Evolutionary conservation across 352 stramenopile genomes (phyloP).

Genomic region (Pythium oligandrum): DNA sequence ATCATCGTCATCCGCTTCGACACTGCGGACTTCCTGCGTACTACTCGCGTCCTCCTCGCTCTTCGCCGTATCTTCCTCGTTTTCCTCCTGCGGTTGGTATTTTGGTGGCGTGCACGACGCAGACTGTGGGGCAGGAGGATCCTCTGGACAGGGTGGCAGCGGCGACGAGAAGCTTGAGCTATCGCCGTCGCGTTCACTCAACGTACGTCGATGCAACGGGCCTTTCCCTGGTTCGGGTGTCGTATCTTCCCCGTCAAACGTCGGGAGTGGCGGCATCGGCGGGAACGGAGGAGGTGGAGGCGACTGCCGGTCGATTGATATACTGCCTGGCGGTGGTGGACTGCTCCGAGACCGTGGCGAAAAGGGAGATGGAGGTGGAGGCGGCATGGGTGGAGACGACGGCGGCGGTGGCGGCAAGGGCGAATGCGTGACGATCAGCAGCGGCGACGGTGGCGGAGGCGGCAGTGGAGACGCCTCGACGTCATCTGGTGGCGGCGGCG

Average conservation of each 20-base stretch:
- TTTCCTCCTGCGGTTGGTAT: slow-evolving; percentile 59
- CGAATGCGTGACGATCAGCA: neutral
- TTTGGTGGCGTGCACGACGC: slow-evolving; percentile 60
- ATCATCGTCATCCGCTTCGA: slow-evolving; percentile 10
- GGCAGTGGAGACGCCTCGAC: neutral
- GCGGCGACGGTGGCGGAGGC: slow-evolving; percentile 1
- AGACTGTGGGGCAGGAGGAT: slow-evolving; percentile 51
- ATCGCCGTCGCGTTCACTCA: slow-evolving; percentile 7
- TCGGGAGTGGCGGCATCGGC: slow-evolving; percentile 15
- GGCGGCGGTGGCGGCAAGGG: slow-evolving; percentile 21
- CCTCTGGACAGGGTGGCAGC: slow-evolving; percentile 66
- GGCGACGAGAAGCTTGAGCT: slow-evolving; percentile 74
- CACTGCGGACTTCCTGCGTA: slow-evolving; percentile 12
- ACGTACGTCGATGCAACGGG: slow-evolving; percentile 1
- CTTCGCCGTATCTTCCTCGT: slow-evolving; percentile 39
- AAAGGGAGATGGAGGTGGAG: slow-evolving; percentile 14
- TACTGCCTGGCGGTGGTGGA: neutral
- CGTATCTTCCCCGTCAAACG: neutral
- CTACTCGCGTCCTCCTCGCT: slow-evolving; percentile 30
- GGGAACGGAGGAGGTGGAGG: slow-evolving; percentile 19
- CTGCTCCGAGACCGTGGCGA: neutral
- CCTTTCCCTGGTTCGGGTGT: neutral
- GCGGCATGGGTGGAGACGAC: slow-evolving; percentile 18
- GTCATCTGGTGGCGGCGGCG: neutral
- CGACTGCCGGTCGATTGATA: too few species aligned